Evolutionary conservation across 108 stramenopile genomes (phyloP), one percentile per base, ranked within the genome.

Genomic region (Pseudonitzschia multiseries): DNA sequence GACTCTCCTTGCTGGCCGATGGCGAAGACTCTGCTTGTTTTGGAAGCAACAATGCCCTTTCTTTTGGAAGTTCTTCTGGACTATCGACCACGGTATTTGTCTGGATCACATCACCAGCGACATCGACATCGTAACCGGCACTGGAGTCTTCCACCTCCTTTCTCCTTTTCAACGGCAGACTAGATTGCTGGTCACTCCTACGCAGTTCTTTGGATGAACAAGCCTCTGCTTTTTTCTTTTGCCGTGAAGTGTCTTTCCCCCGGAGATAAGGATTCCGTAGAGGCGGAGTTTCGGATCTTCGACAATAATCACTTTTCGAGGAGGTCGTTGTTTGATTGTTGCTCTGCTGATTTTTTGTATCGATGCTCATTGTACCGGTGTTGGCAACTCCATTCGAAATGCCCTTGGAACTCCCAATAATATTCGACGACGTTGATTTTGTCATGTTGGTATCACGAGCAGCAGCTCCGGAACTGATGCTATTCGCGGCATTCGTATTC

Each of bases 231-330:
- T 14, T 48, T 48, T 48, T 48, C 17, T 48, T 14, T 48, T 2
- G 46, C 1, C 1, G 17, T 5, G 9, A 14, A 48, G 18, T 48
- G 46, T 17, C 26, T 28, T 28, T 59, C 14, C 18, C 24, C n/a
- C 17, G 61, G 8, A 62, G 61, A 21, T 62, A 62, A 36, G 61
- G 61, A 33, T 62, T 62, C 33, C 61, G 12, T 0, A 62, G 12
- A 62, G 20, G 9, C 3, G 61, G 12, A 33, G 61, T 8, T 62
- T 32, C 40, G 18, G 20, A 21, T 62, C 61, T 62, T 33, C 14
- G 61, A 17, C 14, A 41, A 17, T 9, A 40, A 4, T 1, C 1
- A 26, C 54, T 48, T 36, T 6, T 36, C 6, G 36, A 6, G 36
- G 4, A 36, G 36, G 4, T 36, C 6, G 6, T 36, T 36, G 36